Base-by-base conservation (phyloP, 768 basidiomycete genomes). In the Pisolithus microcarpus region DNA sequence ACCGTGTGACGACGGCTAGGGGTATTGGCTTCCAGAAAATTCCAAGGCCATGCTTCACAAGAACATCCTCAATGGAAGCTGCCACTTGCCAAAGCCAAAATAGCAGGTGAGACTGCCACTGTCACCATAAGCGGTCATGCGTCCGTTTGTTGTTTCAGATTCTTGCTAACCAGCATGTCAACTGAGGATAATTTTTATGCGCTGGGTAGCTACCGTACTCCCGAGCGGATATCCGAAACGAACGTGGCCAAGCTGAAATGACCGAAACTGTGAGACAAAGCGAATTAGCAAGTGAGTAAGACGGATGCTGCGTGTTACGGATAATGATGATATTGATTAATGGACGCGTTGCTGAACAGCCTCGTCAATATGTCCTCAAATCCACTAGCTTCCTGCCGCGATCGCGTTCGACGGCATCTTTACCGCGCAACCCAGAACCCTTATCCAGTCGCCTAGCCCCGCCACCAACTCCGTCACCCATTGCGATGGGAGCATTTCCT, bases 381-480 rank as follows among this genome's bases (percentile, higher is more conserved):
- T 83, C 81, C 18, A 88, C 69, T 56, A 92, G 72, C 64, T 77
- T 86, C 68, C 92, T 77, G 24, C 92, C 92, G 52, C 91, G 73
- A 58, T 87, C 88, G 48, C 87, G 73, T 74, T 94, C 90, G 19
- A 94, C 72, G 52, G 87, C 86, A 50, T 67, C 73, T 63, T 81
- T 82, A 50, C 78, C 73, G 59, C 76, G 66, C 65, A 94, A 74
- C 15, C 91, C 91, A 50, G 72, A 72, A 8, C 90, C 90, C 68
- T 87, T 91, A 61, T 84, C 80, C 61, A 82, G 62, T 63, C 82
- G 82, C 56, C 78, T 74, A 28, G 81, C 87, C 42, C 73, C 74
- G 5, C 88, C 87, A 8, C 90, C 89, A 23, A 86, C 58, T 7
- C 91, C 90, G 61, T 90, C 77, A 15, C 94, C 94, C 79, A 96